These are phyloP conservation scores for Scalesia atractyloides DNA, from an alignment of 129 eudicot genomes.

Conservation along the genomic window DNA sequence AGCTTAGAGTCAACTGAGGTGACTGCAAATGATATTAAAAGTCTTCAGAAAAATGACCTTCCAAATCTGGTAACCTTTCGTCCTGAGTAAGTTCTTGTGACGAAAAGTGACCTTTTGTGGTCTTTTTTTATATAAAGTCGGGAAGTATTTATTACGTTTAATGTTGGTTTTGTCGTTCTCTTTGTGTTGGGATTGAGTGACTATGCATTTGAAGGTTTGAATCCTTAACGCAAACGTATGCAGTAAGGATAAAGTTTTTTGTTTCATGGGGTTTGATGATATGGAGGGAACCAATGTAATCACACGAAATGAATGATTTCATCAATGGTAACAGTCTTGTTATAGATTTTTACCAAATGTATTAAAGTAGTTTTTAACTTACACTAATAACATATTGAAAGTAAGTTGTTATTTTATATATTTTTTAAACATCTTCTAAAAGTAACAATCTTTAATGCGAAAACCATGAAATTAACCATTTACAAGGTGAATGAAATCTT, in stretches of 20 bases:
- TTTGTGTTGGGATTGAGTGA: not conserved
- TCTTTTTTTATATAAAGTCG: not conserved
- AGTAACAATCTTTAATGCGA: too few species aligned
- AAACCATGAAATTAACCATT: too few species aligned
- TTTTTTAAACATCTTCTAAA: too few species aligned
- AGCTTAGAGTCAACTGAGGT: conserved; percentile 88
- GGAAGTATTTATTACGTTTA: not conserved
- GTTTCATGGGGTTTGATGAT: not conserved
- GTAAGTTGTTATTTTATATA: too few species aligned
- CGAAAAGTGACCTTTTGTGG: not conserved
- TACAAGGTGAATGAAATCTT: too few species aligned
- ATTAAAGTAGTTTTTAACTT: too few species aligned
- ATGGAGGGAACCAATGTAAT: too few species aligned
- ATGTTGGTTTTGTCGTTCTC: not conserved
- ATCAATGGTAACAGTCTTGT: too few species aligned
- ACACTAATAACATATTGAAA: too few species aligned
- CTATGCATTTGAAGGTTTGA: not conserved
- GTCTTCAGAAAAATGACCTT: conserved; percentile 60
- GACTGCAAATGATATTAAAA: conserved; percentile 76
- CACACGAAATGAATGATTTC: too few species aligned
- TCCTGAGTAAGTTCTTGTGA: conserved; percentile 53
- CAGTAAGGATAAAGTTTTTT: not conserved
- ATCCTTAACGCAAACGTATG: not conserved
- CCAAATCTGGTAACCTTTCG: conserved; percentile 71
- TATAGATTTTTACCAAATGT: too few species aligned